Evolutionary conservation across 768 basidiomycete genomes (phyloP).

Genomic region (Pulveroboletus sp.): DNA sequence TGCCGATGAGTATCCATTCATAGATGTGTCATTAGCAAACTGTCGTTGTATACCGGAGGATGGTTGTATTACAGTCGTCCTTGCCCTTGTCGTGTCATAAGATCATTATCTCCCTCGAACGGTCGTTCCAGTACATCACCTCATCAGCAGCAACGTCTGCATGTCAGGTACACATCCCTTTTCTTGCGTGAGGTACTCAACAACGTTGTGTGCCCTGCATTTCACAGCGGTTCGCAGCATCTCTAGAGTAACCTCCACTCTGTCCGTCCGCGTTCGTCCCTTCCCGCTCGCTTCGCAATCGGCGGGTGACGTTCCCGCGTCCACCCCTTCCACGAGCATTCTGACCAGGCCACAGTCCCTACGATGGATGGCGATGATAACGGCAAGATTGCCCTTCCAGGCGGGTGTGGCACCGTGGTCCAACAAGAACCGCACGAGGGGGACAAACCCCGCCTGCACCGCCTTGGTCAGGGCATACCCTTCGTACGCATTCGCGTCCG

Average conservation of each 20-base stretch:
- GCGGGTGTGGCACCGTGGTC: conserved; percentile 66
- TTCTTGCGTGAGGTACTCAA: conserved; percentile 63
- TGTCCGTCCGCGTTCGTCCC: conserved; percentile 53
- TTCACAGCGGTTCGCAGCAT: conserved; percentile 68
- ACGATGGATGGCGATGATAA: conserved; percentile 70
- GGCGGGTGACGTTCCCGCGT: conserved; percentile 20
- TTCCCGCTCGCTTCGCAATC: conserved; percentile 33
- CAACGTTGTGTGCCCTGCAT: conserved; percentile 61
- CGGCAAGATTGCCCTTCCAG: conserved; percentile 55
- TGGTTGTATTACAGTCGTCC: conserved; percentile 1
- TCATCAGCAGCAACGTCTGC: conserved; percentile 49
- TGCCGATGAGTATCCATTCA: conserved; percentile 13
- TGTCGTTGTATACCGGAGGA: conserved; percentile 15
- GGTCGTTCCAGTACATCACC: conserved; percentile 12
- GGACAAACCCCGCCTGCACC: conserved; percentile 57
- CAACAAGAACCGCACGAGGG: conserved; percentile 69
- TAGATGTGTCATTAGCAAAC: conserved; percentile 24
- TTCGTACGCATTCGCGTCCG: conserved; percentile 59
- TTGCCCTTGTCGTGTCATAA: background rate
- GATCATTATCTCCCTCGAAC: too few relatives aligned
- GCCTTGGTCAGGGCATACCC: conserved; percentile 84
- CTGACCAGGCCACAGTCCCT: conserved; percentile 65
- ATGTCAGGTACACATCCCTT: conserved; percentile 73
- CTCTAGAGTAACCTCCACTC: conserved; percentile 45
- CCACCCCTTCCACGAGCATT: conserved; percentile 65